Evolutionary conservation across 1,284 basidiomycete genomes (phyloP).

Genomic region (Agaricales sp.): DNA sequence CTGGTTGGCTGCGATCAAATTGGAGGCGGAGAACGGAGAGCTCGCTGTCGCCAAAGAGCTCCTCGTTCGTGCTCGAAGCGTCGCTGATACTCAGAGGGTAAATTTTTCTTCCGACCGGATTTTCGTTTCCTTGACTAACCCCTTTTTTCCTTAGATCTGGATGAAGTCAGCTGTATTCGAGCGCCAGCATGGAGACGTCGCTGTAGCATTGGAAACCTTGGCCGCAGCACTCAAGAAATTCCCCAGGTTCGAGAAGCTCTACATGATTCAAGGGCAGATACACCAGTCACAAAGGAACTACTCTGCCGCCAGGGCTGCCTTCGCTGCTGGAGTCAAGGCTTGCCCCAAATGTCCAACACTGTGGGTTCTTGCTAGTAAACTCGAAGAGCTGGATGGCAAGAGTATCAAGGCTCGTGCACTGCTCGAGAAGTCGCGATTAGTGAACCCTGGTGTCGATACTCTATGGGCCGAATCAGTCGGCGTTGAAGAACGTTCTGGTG

Average conservation of each 20-base stretch:
- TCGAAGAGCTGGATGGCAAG: constrained; percentile 84
- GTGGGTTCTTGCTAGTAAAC: constrained; percentile 81
- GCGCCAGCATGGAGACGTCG: constrained; percentile 71
- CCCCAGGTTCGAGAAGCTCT: constrained; percentile 83
- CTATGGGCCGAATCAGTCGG: constrained; percentile 89
- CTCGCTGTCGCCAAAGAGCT: constrained; percentile 78
- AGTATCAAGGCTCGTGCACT: constrained; percentile 91
- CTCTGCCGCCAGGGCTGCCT: constrained; percentile 66
- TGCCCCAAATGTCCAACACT: constrained; percentile 77
- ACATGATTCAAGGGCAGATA: constrained; percentile 96
- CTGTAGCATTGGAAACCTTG: constrained; percentile 69
- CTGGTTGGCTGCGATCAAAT: constrained; percentile 94
- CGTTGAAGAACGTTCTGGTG: constrained; percentile 83
- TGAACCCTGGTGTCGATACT: constrained; percentile 75
- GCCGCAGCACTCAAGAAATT: constrained; percentile 73
- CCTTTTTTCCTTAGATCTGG: constrained; percentile 64
- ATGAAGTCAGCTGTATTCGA: constrained; percentile 97
- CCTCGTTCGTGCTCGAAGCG: constrained; percentile 78
- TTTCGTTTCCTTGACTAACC: constrained; percentile 6
- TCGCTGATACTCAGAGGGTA: constrained; percentile 87
- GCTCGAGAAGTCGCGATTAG: constrained; percentile 82
- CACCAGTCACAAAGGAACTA: constrained; percentile 52
- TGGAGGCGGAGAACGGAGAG: constrained; percentile 92
- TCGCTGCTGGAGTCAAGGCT: constrained; percentile 70
- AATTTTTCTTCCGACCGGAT: constrained; percentile 17